phyloP scores from a whole-genome alignment of 768 basidiomycete species.

The Boletus sp. region DNA sequence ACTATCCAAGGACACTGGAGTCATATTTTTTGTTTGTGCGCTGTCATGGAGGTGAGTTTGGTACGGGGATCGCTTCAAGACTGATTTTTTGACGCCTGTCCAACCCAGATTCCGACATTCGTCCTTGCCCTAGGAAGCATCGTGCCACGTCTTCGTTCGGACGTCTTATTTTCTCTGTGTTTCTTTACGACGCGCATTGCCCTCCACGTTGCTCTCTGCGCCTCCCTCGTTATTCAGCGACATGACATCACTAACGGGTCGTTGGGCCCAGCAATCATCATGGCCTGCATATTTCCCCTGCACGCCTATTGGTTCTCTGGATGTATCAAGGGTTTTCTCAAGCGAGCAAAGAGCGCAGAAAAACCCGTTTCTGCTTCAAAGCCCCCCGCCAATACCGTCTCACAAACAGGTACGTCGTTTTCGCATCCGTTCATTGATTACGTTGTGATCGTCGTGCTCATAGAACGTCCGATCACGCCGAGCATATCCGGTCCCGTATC shows the following conservation, averaged over 20 bases:
- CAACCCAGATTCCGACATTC: conserved; percentile 50
- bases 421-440: not conserved
- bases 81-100: not conserved
- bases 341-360: conserved; percentile 21
- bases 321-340: conserved; percentile 47
- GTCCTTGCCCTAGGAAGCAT: conserved; percentile 48
- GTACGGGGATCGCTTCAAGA: not conserved
- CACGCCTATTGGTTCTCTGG: conserved; percentile 55
- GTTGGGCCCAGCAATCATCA: conserved; percentile 38
- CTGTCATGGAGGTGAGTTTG: conserved; percentile 45
- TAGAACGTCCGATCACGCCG: conserved; percentile 18
- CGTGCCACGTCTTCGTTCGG: conserved; percentile 43
- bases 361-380: conserved; percentile 2
- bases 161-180: conserved; percentile 45
- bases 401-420: conserved; percentile 8
- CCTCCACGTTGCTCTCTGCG: conserved; percentile 42
- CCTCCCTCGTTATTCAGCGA: conserved; percentile 33
- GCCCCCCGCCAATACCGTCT: not conserved
- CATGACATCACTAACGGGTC: conserved; percentile 32
- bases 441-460: not conserved
- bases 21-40: conserved; percentile 44
- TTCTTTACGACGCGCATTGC: conserved; percentile 55
- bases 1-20: conserved; percentile 35
- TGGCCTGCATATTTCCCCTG: conserved; percentile 44
- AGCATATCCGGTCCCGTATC: conserved; percentile 3